Percentiles rank a stretch among this genome's conserved stretches.
phyloP scores from a whole-genome alignment of 225 moss, liverwort and hornwort genomes.

The Pseudoscleropodium purum region DNA sequence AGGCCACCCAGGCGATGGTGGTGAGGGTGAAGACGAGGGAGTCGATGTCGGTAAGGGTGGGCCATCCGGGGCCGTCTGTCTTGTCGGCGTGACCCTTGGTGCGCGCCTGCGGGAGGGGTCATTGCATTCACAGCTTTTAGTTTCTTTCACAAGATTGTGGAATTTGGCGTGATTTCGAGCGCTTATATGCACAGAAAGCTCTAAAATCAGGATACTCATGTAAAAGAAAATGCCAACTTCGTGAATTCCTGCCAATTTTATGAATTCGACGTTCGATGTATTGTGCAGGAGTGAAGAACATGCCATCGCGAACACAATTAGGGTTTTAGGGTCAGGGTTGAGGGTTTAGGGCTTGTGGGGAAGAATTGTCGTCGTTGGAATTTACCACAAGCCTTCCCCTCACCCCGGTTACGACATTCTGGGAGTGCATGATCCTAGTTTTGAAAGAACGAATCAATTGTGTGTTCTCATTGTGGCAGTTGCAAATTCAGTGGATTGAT shows the following conservation, averaged over 20 bases:
- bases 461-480: neutral
- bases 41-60: constrained; percentile 19
- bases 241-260: neutral
- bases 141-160: neutral
- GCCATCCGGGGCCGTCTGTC: constrained; percentile 52
- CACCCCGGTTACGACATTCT: neutral
- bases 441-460: neutral
- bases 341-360: neutral
- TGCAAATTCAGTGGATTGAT: neutral
- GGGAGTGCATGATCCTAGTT: neutral
- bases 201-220: neutral
- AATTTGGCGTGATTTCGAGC: neutral
- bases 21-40: constrained; percentile 31
- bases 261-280: neutral
- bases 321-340: neutral
- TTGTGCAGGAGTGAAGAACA: neutral
- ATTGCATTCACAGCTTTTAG: neutral
- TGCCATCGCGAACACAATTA: neutral
- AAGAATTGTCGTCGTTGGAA: neutral
- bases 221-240: neutral
- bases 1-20: constrained; percentile 60
- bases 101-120: neutral
- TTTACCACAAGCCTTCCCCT: neutral
- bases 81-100: constrained; percentile 53
- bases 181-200: neutral